Evolutionary conservation across 1,284 basidiomycete species (phyloP).

Genomic region (Boletellus deceptivus): DNA sequence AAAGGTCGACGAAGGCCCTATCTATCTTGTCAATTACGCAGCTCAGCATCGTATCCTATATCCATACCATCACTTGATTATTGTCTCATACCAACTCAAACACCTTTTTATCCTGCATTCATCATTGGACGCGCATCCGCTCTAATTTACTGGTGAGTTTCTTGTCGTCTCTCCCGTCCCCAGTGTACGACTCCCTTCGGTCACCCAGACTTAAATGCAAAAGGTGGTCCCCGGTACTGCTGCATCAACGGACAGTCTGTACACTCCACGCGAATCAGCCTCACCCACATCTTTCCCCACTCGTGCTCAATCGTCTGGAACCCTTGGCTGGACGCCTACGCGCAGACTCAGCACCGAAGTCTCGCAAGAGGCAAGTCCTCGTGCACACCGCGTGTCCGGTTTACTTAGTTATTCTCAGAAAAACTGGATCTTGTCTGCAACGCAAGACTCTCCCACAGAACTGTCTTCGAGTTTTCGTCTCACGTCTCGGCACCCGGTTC

Average conservation of each 20-base stretch:
- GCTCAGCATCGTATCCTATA: constrained; percentile 42
- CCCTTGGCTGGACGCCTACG: constrained; percentile 30
- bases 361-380: constrained; percentile 29
- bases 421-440: constrained; percentile 45
- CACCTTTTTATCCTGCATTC: constrained; percentile 48
- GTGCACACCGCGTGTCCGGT: constrained; percentile 24
- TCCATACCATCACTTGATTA: constrained; percentile 46
- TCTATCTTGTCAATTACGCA: constrained; percentile 48
- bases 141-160: constrained; percentile 63
- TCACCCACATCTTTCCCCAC: constrained; percentile 29
- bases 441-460: constrained; percentile 33
- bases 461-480: constrained; percentile 30
- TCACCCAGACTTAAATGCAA: constrained; percentile 37
- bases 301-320: constrained; percentile 31
- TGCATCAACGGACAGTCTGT: constrained; percentile 36
- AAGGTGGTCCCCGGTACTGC: constrained; percentile 36
- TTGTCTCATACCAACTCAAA: constrained; percentile 42
- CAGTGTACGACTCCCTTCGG: constrained; percentile 25
- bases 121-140: constrained; percentile 46
- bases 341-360: constrained; percentile 27
- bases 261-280: constrained; percentile 38
- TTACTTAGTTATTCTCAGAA: constrained; percentile 28
- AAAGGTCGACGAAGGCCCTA: constrained; percentile 39
- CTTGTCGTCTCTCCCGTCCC: constrained; percentile 14
- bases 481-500: constrained; percentile 30